Base-by-base conservation (phyloP, 352 stramenopile genomes). In the Saprolegnia diclina region DNA sequence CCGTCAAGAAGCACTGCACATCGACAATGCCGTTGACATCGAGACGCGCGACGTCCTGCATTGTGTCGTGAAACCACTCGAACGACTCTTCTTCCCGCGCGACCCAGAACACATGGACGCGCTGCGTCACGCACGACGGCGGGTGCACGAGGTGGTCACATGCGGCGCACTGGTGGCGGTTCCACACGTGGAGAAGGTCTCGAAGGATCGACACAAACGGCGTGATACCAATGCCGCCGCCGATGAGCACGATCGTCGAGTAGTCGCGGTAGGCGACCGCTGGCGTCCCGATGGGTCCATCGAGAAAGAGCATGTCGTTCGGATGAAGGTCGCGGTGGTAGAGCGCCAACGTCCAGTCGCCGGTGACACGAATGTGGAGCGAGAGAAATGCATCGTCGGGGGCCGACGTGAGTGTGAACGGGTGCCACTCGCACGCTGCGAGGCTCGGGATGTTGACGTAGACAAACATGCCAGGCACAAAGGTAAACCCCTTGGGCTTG, bases 31-130 rank as follows among this genome's bases (percentile, higher is more conserved):
- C 13, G 21, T 29, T 14, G 53, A 26, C 53, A n/a, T 61, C 42
- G 7, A 48, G 53, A 4, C 24, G 24, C 16, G 35, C 35, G 4
- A 63, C 16, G 16, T 45, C 35, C 24, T 22, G 29, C 83, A 93
- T 91, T 0, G 85, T 88, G 38, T 88, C 80, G 0, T 68, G 79
- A 44, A 95, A 93, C 87, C 85, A 93, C 46, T 77, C 81, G 21
- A 94, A 76, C 18, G 82, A 88, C 42, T 88, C 73, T 46, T 91
- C 80, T 40, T 92, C 79, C n/a, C 83, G 77, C 10, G 80, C 87
- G 73, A 84, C 76, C 85, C 85, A 93, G 75, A 89, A 90, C 64
- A 92, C 92, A 73, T 93, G 91, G 59, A 90, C 84, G 54, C 90
- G 89, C 44, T 77, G 79, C 53, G 89, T 73, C 62, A 80, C 74